Percentiles rank a stretch among this genome's conserved stretches.
Evolutionary conservation across 352 stramenopile genomes (phyloP).

Genomic region (Phytopythium cucurbitacearum): DNA sequence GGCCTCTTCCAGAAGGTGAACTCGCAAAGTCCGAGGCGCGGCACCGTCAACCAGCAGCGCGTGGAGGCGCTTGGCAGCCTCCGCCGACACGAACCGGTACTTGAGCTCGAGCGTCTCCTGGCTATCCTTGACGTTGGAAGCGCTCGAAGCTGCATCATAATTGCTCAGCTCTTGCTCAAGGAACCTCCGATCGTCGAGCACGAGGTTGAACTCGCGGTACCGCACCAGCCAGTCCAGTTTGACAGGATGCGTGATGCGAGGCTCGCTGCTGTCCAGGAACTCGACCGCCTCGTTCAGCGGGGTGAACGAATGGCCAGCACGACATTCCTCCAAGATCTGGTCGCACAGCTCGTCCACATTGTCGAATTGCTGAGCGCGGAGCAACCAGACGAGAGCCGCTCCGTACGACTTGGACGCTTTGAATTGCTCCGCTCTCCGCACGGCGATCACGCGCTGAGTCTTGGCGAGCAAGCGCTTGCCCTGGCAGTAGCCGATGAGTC

Average conservation of each 20-base stretch:
- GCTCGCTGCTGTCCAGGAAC: conserved; percentile 42
- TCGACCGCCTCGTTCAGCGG: conserved; percentile 64
- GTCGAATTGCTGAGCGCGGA: conserved; percentile 53
- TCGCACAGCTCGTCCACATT: conserved; percentile 56
- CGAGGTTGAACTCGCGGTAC: conserved; percentile 66
- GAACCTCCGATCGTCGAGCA: conserved; percentile 54
- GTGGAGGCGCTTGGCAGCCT: conserved; percentile 59
- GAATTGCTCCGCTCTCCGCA: conserved; percentile 37
- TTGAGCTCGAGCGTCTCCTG: conserved; percentile 31
- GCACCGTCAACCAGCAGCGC: conserved; percentile 40
- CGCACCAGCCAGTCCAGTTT: conserved; percentile 55
- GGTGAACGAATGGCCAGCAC: conserved; percentile 24
- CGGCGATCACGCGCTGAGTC: conserved; percentile 28
- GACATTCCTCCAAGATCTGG: conserved; percentile 45
- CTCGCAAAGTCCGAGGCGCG: conserved; percentile 38
- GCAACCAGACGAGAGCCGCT: conserved; percentile 57
- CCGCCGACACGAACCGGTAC: conserved; percentile 50
- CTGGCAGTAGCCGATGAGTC: conserved; percentile 49
- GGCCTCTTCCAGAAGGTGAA: conserved; percentile 35
- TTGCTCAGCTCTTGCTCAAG: conserved; percentile 6
- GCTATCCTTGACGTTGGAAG: conserved; percentile 11
- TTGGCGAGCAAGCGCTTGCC: conserved; percentile 35
- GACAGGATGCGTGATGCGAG: conserved; percentile 36
- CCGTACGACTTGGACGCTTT: conserved; percentile 33
- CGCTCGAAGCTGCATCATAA: neutral